Conservation (phyloP, 305 asterid genomes). For the Ajuga reptans region DNA sequence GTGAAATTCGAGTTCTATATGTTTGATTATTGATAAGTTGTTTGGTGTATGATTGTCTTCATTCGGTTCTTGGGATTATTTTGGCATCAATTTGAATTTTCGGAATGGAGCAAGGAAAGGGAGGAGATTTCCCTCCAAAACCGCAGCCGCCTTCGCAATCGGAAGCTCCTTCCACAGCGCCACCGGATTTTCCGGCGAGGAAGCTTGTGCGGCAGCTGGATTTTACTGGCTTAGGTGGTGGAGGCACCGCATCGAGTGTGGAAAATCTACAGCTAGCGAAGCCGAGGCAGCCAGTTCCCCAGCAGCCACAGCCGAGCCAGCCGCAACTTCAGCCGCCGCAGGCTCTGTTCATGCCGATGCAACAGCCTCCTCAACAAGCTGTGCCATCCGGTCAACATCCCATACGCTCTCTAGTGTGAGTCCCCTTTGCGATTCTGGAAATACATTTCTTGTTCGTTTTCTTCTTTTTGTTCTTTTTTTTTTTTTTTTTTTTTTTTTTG, state of each 20-base stretch:
- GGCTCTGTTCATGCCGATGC: slow-evolving; percentile 39
- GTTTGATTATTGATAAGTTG: slow-evolving; percentile 7
- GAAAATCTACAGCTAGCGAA: slow-evolving; percentile 35
- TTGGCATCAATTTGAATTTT: slow-evolving; percentile 26
- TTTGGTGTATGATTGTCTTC: slow-evolving; percentile 22
- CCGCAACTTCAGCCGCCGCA: slow-evolving; percentile 34
- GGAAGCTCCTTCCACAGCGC: slow-evolving; percentile 35
- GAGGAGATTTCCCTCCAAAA: slow-evolving; percentile 62
- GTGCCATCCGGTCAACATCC: slow-evolving; percentile 40
- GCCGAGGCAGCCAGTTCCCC: slow-evolving; percentile 26
- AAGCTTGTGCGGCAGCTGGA: slow-evolving; percentile 94
- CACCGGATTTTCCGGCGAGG: slow-evolving; percentile 53
- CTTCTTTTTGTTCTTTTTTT: no score
- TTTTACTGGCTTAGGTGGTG: slow-evolving; percentile 45
- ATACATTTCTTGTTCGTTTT: neutral
- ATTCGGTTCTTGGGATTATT: slow-evolving; percentile 18
- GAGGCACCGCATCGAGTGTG: slow-evolving; percentile 32
- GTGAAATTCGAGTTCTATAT: slow-evolving; percentile 23
- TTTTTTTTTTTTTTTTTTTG: no score
- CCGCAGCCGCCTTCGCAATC: slow-evolving; percentile 34
- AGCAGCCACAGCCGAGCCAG: slow-evolving; percentile 35
- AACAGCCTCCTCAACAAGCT: slow-evolving; percentile 36
- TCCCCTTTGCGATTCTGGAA: slow-evolving; percentile 16
- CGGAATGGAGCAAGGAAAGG: slow-evolving; percentile 57
- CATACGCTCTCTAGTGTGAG: slow-evolving; percentile 49